Evolutionary conservation across 306 rosid species (phyloP).

Genomic region (Vachellia collinsii): DNA sequence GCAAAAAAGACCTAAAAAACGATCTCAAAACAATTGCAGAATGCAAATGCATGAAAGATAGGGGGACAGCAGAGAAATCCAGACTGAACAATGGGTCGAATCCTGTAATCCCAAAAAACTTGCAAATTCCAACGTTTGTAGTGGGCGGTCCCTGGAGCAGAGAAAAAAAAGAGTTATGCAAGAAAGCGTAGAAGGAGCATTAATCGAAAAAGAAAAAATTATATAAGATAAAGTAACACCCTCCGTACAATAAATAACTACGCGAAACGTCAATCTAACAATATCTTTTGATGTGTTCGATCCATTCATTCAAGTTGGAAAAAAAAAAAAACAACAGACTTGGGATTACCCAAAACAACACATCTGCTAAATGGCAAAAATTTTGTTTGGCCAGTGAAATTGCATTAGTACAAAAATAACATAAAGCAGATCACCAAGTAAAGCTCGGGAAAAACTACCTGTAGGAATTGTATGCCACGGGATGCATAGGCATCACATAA

Average conservation of each 20-base stretch:
- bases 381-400: background rate
- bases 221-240: background rate
- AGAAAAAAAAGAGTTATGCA: background rate
- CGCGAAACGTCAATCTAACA: background rate
- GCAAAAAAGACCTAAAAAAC: constrained; percentile 31
- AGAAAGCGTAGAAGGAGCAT: background rate
- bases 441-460: constrained; percentile 45
- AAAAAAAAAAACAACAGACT: background rate
- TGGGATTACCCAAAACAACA: background rate
- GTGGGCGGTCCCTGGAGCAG: constrained; percentile 59
- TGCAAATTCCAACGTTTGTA: constrained; percentile 50
- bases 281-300: background rate
- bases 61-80: constrained; percentile 80
- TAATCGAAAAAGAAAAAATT: background rate
- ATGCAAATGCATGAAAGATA: constrained; percentile 57
- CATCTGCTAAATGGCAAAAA: background rate
- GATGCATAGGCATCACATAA: constrained; percentile 42
- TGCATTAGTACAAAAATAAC: background rate
- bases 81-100: constrained; percentile 61
- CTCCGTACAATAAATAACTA: background rate
- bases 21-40: constrained; percentile 45
- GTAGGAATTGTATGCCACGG: constrained; percentile 48
- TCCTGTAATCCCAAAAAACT: constrained; percentile 50
- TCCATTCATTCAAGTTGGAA: background rate
- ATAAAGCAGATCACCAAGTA: background rate